phyloP scores from a whole-genome alignment of 2,329 filamentous ascomycete genomes.

The Xylariaceae sp. region DNA sequence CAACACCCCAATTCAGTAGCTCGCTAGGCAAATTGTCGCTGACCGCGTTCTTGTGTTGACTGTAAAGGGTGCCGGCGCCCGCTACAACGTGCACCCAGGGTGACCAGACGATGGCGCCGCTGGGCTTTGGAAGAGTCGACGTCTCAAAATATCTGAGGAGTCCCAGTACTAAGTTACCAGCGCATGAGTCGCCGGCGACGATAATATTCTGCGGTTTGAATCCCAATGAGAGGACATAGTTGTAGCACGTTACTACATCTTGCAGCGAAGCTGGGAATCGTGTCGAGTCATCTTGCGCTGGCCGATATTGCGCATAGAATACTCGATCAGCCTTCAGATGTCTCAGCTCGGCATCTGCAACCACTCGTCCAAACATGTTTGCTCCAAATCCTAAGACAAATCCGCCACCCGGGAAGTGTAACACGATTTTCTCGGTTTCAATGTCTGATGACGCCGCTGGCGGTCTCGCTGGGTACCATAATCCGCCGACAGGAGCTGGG shows the following conservation, averaged over 20 bases:
- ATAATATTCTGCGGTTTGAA: conserved; percentile 7
- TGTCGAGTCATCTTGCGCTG: conserved; percentile 5
- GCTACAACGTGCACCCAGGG: conserved; percentile 17
- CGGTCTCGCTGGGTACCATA: conserved; percentile 17
- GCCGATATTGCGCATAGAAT: conserved; percentile 20
- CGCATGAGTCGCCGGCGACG: conserved; percentile 10
- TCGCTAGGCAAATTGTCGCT: conserved; percentile 2
- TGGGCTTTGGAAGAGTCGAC: not conserved
- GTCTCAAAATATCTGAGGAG: conserved; percentile 11
- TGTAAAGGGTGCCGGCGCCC: conserved; percentile 9
- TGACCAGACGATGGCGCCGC: conserved; percentile 13
- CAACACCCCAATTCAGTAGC: conserved; percentile 12
- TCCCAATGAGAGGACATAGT: conserved; percentile 11
- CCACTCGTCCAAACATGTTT: conserved; percentile 4
- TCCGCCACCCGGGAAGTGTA: conserved; percentile 21
- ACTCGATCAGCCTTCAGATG: conserved; percentile 8
- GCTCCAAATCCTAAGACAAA: conserved; percentile 19
- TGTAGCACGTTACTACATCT: conserved; percentile 18
- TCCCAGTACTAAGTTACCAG: conserved; percentile 10
- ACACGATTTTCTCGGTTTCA: conserved; percentile 11
- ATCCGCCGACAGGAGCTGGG: conserved; percentile 12
- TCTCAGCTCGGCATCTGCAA: conserved; percentile 6
- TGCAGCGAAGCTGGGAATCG: conserved; percentile 22
- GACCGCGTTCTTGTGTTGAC: not conserved
- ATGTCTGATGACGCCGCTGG: conserved; percentile 1